Conservation (phyloP, 1,284 basidiomycete species). For the Sporisorium exsertum region DNA sequence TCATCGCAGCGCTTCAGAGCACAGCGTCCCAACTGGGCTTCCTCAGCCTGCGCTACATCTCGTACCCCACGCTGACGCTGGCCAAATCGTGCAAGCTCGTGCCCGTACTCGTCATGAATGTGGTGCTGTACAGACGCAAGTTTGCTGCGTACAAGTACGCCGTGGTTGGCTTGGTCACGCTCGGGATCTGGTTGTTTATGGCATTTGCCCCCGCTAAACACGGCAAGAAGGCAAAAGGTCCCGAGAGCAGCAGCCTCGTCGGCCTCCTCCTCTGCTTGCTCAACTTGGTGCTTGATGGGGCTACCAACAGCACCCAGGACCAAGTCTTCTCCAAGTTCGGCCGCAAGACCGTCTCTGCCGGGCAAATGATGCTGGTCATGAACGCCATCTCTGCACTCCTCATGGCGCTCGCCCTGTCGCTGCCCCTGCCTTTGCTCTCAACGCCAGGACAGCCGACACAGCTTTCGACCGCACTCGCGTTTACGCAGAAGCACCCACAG, state of each 20-base stretch:
- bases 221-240: conserved; percentile 70
- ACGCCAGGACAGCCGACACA: conserved; percentile 34
- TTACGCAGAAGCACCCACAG: conserved; percentile 82
- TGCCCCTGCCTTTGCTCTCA: conserved; percentile 73
- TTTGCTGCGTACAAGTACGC: conserved; percentile 69
- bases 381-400: conserved; percentile 76
- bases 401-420: conserved; percentile 70
- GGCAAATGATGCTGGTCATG: conserved; percentile 99
- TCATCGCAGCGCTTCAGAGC: conserved; percentile 81
- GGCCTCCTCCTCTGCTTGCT: conserved; percentile 79
- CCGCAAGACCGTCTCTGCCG: conserved; percentile 78
- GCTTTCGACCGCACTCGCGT: conserved; percentile 69
- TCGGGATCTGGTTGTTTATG: conserved; percentile 96
- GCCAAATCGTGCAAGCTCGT: conserved; percentile 99
- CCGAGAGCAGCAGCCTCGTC: conserved; percentile 44
- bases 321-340: conserved; percentile 83
- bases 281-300: conserved; percentile 91
- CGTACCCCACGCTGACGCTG: conserved; percentile 97
- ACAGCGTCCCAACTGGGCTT: conserved; percentile 94
- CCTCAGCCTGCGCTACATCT: conserved; percentile 91
- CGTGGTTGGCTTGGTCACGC: conserved; percentile 76
- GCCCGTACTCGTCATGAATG: conserved; percentile 94
- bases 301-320: conserved; percentile 97
- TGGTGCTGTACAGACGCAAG: conserved; percentile 71
- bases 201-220: conserved; percentile 70